Conservation (phyloP, 176 grass and related monocot genomes). For the Dendrocalamus sinicus region DNA sequence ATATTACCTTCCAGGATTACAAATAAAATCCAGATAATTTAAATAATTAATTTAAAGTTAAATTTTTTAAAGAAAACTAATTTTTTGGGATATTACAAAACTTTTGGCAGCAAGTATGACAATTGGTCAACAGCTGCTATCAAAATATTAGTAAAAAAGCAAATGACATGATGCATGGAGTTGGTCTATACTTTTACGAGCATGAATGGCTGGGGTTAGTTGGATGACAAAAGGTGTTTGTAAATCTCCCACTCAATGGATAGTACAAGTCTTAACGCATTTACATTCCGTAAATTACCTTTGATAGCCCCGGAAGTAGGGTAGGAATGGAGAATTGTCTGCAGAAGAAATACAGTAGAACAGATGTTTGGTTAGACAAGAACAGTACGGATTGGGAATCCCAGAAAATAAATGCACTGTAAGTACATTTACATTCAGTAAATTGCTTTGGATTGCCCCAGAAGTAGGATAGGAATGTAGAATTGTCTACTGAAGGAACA, state of each 20-base stretch:
- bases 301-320: neutral
- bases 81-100: too few species aligned
- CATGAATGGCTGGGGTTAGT: neutral
- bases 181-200: slow-evolving; percentile 30
- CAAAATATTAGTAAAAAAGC: slow-evolving; percentile 24
- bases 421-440: slow-evolving; percentile 5
- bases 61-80: too few species aligned
- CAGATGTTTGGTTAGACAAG: slow-evolving; percentile 14
- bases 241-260: neutral
- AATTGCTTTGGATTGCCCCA: neutral
- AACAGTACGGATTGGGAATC: neutral
- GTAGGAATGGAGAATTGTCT: slow-evolving; percentile 31
- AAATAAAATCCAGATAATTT: too few species aligned
- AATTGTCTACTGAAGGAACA: slow-evolving; percentile 21
- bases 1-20: too few species aligned
- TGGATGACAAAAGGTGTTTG: neutral
- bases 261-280: neutral
- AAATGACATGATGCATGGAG: neutral
- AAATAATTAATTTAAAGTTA: too few species aligned
- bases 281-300: slow-evolving; percentile 4
- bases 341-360: slow-evolving; percentile 8
- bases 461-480: slow-evolving; percentile 22
- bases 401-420: neutral
- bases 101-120: slow-evolving; percentile 20
- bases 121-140: slow-evolving; percentile 23